phyloP scores from a whole-genome alignment of 2,329 filamentous ascomycete genomes.

The Beauveria brongniartii region DNA sequence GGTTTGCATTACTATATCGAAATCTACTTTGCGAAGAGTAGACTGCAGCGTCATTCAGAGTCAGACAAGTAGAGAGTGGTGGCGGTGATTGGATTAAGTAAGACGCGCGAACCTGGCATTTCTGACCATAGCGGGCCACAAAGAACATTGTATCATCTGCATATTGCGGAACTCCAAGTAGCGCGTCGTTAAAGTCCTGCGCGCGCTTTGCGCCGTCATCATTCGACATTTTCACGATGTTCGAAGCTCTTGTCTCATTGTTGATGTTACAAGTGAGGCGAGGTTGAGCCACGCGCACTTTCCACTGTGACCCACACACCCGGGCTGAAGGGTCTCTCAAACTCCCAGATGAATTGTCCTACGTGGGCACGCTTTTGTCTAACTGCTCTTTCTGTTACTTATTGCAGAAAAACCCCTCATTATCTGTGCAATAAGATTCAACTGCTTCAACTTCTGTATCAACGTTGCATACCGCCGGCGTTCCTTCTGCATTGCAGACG shows the following conservation, averaged over 20 bases:
- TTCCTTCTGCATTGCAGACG: not conserved
- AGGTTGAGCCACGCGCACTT: not conserved
- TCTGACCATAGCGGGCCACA: slow-evolving; percentile 19
- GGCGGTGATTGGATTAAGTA: not conserved
- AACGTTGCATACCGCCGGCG: too few relatives aligned
- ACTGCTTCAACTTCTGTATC: too few relatives aligned
- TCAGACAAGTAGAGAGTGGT: not conserved
- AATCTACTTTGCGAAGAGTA: slow-evolving; percentile 19
- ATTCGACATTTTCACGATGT: not conserved
- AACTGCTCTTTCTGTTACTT: not conserved
- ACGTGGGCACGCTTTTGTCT: not conserved
- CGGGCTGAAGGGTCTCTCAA: not conserved
- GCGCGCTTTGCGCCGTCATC: slow-evolving; percentile 19
- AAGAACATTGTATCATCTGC: slow-evolving; percentile 24
- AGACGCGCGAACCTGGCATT: slow-evolving; percentile 18
- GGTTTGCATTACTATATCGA: slow-evolving; percentile 17
- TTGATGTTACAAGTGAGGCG: not conserved
- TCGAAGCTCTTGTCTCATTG: not conserved
- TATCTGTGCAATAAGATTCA: too few relatives aligned
- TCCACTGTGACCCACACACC: not conserved
- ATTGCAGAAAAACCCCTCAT: not conserved
- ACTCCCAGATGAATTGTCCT: not conserved
- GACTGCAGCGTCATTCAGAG: slow-evolving; percentile 7
- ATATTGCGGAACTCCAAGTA: slow-evolving; percentile 21
- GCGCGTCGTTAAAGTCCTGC: slow-evolving; percentile 19